Evolutionary conservation across 2,329 filamentous ascomycete genomes (phyloP).

Genomic region (Paracamarosporium sp.): DNA sequence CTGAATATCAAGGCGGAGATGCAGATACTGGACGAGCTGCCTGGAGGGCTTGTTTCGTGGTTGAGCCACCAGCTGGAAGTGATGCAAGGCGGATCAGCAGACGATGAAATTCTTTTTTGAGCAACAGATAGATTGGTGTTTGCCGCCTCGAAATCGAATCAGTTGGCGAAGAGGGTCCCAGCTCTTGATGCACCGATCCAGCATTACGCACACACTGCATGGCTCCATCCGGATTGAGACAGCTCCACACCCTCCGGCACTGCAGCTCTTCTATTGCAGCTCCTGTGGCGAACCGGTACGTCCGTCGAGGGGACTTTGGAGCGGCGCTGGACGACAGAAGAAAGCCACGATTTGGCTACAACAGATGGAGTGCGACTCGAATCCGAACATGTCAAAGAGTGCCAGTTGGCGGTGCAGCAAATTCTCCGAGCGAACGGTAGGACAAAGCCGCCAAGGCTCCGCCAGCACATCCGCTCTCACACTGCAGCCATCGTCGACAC

Average conservation of each 20-base stretch:
- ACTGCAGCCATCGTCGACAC: conserved; percentile 43
- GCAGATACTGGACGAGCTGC: conserved; percentile 65
- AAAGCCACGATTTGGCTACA: not conserved
- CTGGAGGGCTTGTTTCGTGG: conserved; percentile 41
- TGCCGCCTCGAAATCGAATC: not conserved
- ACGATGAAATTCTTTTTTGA: conserved; percentile 38
- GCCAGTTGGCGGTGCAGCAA: conserved; percentile 24
- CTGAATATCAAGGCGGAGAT: conserved; percentile 80
- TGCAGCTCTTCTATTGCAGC: conserved; percentile 9
- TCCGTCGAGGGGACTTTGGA: not conserved
- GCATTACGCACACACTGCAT: conserved; percentile 20
- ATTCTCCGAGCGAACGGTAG: conserved; percentile 32
- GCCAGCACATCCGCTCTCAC: conserved; percentile 43
- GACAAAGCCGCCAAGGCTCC: conserved; percentile 30
- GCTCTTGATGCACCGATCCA: conserved; percentile 7
- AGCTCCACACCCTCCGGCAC: conserved; percentile 17
- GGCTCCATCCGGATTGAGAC: conserved; percentile 12
- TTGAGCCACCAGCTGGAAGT: conserved; percentile 28
- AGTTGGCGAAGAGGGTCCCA: not conserved
- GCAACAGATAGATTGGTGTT: conserved; percentile 9
- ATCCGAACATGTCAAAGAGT: conserved; percentile 18
- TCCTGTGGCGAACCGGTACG: not conserved
- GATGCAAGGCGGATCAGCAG: conserved; percentile 17
- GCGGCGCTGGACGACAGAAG: not conserved
- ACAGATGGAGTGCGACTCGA: conserved; percentile 14